Conservation (phyloP, 2,329 filamentous ascomycete genomes). For the Cladosporium sp. region DNA sequence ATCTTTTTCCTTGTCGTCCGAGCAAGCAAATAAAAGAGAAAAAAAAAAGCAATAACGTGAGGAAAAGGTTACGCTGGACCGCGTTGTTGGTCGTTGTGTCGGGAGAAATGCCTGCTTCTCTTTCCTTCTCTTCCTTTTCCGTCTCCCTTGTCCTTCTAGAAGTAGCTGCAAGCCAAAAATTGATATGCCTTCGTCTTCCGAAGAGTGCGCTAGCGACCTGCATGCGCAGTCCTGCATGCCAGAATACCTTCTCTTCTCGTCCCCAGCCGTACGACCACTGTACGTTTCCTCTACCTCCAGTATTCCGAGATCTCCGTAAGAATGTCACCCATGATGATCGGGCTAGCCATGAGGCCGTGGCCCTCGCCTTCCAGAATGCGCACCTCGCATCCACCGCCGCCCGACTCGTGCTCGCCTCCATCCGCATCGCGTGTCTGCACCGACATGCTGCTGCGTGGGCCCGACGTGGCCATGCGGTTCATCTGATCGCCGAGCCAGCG, state of each 20-base stretch:
- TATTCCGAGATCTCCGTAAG: conserved; percentile 91
- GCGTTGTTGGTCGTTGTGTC: neutral
- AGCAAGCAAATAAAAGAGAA: neutral
- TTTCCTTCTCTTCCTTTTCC: neutral
- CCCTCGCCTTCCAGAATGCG: conserved; percentile 87
- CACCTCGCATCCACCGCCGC: conserved; percentile 74
- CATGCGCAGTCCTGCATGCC: neutral
- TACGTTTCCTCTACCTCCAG: conserved; percentile 55
- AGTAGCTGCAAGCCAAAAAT: neutral
- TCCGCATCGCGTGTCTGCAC: neutral
- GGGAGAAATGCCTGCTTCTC: neutral
- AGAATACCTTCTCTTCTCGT: neutral
- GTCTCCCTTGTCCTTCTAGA: neutral
- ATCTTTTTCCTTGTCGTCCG: conserved; percentile 12
- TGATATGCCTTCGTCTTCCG: neutral
- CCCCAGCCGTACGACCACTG: neutral
- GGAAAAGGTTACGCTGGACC: neutral
- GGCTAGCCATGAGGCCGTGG: conserved; percentile 94
- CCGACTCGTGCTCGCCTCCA: neutral
- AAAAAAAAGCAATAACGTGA: neutral
- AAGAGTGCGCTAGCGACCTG: neutral
- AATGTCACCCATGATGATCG: conserved; percentile 89
- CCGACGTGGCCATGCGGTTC: conserved; percentile 45
- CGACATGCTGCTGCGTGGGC: conserved; percentile 10
- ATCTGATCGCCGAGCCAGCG: conserved; percentile 93